Evolutionary conservation across 164 flowering plant genomes (phyloP), one percentile per base, ranked within the genome.

Genomic region (Piper longum): DNA sequence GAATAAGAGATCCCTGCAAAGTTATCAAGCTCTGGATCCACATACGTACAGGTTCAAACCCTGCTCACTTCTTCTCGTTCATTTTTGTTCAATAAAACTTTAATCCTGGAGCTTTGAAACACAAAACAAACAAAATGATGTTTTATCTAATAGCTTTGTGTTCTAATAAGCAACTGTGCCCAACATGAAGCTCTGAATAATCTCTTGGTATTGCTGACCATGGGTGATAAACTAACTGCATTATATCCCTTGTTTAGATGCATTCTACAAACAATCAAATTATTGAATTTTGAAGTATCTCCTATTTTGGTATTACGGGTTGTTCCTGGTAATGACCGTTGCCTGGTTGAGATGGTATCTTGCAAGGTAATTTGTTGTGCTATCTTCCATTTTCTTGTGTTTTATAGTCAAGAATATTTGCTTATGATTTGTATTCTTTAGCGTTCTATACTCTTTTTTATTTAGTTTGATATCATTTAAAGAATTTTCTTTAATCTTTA

Each of bases 261-360:
- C 74, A 65, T 65, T 56, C 65, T 88, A 44, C 88, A 81, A 51
- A 70, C 67, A 66, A 17, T 86, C 54, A 67, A 75, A 67, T 70
- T 88, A 64, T 63, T 88, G 62, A 83, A 77, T 55, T 84, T 86
- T 73, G 83, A 82, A 67, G 88, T 79, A n/a, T 76, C 85, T 9
- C 96, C 96, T 54, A 73, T 80, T 55, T 43, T 88, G 73, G 89
- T 81, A 43, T 79, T 88, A 61, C 76, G 78, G 67, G 87, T 88
- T 43, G 86, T 69, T 59, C 81, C 85, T 59, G 79, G 85, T n/a
- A 69, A 36, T 58, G 79, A 83, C 71, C 80, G 79, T 70, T 88
- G 91, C 65, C 67, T 54, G 2, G 85, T 88, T 57, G 85, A 86
- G 71, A 71, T 88, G 88, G 65, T 88, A 69, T 88, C 91, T 59